These are phyloP conservation scores for Pythium pyrilobum DNA, from an alignment of 352 stramenopile genomes.

Conservation along the genomic window DNA sequence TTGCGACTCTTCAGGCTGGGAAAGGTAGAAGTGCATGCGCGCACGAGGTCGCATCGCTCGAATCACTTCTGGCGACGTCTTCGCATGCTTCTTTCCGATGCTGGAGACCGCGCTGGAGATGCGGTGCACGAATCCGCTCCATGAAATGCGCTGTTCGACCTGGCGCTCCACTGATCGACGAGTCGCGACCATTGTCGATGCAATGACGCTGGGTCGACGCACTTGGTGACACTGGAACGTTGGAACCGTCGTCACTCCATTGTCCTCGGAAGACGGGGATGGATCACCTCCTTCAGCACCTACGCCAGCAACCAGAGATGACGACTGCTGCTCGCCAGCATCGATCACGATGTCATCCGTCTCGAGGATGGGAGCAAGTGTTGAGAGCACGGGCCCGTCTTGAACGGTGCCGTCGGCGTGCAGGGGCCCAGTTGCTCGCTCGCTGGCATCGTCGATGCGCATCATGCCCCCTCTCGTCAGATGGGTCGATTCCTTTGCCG, in stretches of 20 bases:
- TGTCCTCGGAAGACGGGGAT: no score
- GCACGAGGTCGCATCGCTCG: slow-evolving; percentile 25
- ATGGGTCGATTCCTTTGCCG: no score
- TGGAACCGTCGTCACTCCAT: background rate
- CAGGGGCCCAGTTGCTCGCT: background rate
- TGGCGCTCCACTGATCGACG: background rate
- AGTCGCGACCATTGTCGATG: background rate
- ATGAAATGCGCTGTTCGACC: background rate
- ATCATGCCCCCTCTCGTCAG: no score
- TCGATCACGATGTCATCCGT: slow-evolving; percentile 14
- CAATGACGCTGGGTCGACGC: slow-evolving; percentile 1
- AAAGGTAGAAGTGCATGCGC: slow-evolving; percentile 35
- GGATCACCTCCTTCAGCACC: no score
- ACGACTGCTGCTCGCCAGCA: background rate
- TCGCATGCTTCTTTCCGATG: slow-evolving; percentile 6
- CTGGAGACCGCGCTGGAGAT: background rate
- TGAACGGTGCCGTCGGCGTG: background rate
- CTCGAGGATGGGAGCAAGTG: slow-evolving; percentile 17
- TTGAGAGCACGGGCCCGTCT: background rate
- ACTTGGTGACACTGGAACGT: background rate
- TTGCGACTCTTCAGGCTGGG: slow-evolving; percentile 32
- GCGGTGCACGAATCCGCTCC: background rate
- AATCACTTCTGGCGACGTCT: slow-evolving; percentile 17
- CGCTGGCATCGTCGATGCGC: no score
- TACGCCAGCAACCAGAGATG: background rate